Conservation (phyloP, 169 alveolate species). For the Plasmodium reichenowi region DNA sequence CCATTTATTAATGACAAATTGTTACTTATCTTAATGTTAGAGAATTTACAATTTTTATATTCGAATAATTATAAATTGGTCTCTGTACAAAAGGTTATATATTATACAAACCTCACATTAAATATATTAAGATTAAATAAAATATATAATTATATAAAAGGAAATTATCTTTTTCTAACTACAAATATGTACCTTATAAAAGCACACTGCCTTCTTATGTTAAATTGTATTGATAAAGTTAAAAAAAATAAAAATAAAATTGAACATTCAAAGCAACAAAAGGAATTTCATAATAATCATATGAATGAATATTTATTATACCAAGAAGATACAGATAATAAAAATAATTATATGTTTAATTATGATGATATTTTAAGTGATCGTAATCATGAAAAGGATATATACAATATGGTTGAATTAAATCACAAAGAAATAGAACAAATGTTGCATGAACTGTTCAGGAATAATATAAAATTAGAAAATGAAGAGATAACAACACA, state of each 20-base stretch:
- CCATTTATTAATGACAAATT: constrained; percentile 17
- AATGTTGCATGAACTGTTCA: background rate
- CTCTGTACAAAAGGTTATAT: constrained; percentile 14
- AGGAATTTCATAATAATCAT: background rate
- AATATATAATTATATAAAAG: constrained; percentile 21
- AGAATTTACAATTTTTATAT: constrained; percentile 45
- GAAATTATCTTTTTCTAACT: constrained; percentile 20
- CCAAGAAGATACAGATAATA: background rate
- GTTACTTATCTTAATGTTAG: constrained; percentile 12
- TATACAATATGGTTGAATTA: background rate
- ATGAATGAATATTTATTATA: no score
- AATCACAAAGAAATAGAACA: background rate
- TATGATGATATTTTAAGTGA: background rate
- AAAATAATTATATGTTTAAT: background rate
- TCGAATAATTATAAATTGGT: constrained; percentile 11
- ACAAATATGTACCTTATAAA: constrained; percentile 20
- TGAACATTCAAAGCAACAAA: background rate
- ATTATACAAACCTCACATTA: constrained; percentile 19
- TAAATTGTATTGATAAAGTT: background rate
- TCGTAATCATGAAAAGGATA: background rate
- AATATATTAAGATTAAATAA: constrained; percentile 16
- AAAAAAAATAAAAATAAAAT: background rate
- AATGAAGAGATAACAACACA: background rate
- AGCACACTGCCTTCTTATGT: constrained; percentile 23
- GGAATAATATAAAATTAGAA: no score